phyloP scores from a whole-genome alignment of 139 green algal species.

The Zygnema cylindricum region DNA sequence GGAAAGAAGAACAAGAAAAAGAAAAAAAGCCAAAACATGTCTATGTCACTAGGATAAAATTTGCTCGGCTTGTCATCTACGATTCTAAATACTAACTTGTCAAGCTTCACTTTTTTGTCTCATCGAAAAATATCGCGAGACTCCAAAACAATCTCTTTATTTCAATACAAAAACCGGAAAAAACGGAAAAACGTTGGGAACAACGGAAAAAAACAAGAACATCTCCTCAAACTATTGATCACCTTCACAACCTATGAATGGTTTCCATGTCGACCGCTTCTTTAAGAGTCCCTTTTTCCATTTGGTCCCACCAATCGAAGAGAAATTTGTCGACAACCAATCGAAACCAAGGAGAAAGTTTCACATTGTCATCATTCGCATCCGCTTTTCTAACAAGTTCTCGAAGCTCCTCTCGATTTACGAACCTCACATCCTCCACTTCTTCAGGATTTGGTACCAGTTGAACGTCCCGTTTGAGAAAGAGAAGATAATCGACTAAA shows the following conservation, averaged over 20 bases:
- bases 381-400: slow-evolving; percentile 66
- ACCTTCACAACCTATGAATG: slow-evolving; percentile 43
- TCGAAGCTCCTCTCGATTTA: slow-evolving; percentile 62
- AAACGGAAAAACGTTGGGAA: too few species aligned
- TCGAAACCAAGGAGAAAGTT: slow-evolving; percentile 91
- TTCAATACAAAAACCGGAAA: too few species aligned
- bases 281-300: slow-evolving; percentile 67
- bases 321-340: slow-evolving; percentile 90
- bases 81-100: too few species aligned
- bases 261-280: slow-evolving; percentile 53
- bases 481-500: slow-evolving; percentile 95
- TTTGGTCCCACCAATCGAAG: slow-evolving; percentile 82
- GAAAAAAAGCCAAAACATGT: too few species aligned
- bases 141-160: too few species aligned
- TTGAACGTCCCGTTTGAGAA: slow-evolving; percentile 67
- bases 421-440: slow-evolving; percentile 64
- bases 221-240: background rate
- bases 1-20: too few species aligned
- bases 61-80: too few species aligned
- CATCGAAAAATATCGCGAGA: too few species aligned
- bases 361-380: slow-evolving; percentile 63
- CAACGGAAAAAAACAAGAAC: too few species aligned
- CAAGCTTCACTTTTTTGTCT: too few species aligned
- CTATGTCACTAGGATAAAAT: too few species aligned
- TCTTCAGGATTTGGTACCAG: slow-evolving; percentile 77